Base-by-base conservation (phyloP, 148 eudicot species). In the Camellia granthamiana region DNA sequence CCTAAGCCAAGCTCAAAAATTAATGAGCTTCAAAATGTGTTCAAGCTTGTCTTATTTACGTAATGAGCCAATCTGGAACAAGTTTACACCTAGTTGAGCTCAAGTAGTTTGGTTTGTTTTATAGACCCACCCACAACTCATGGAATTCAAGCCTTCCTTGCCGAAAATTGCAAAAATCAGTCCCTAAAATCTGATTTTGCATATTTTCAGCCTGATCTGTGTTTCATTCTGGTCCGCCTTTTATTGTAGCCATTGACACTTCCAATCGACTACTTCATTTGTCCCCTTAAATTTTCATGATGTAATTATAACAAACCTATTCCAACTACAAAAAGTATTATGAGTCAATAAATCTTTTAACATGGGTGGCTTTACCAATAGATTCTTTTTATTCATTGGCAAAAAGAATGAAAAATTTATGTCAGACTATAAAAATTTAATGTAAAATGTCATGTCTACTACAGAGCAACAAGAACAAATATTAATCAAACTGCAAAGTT, bases 91-190 rank as follows among this genome's bases (percentile, higher is more conserved):
- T 51, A 51, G 6, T 51, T 51, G 38, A 30, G 38, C 54, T 51
- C 9, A 51, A 5, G 9, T 51, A 5, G 6, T 51, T 5, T 5
- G 70, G 16, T 21, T n/a, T 18, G 55, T 23, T 47, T 70, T 69
- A 18, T 7, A 46, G 14, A 2, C 6, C 19, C 9, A 10, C 30
- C 19, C n/a, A 10, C 15, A 69, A 30, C 54, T 46, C n/a, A 55
- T n/a, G 74, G 5, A 3, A 70, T 47, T 55, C 55, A 18, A 46
- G 23, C 38, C 74, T 47, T 8, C 3, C 52, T 49, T 43, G 38
- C 74, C 46, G 38, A 9, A 46, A 44, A 46, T 70, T 70, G 74
- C 55, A 70, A 70, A 69, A 43, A 69, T 69, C 38, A 7, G n/a
- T 43, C 51, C 14, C 11, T 69, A 6, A 44, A 69, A 69, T 44